Evolutionary conservation across 2,329 filamentous ascomycete species (phyloP).

Genomic region (Trichoderma cornu-damae): DNA sequence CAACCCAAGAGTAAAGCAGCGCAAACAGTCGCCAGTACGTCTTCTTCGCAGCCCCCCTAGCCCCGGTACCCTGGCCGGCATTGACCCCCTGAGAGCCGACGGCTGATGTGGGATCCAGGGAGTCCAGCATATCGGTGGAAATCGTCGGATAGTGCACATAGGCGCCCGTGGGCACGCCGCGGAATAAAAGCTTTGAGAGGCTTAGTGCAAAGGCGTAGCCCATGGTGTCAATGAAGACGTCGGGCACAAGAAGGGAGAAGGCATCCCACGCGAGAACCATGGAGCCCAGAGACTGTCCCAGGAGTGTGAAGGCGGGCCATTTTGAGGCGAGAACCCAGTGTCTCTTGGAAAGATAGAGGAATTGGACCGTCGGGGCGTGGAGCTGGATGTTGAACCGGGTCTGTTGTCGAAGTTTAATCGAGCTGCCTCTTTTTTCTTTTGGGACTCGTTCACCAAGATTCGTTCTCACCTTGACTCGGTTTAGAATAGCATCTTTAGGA

Average conservation of each 20-base stretch:
- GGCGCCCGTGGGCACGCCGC: constrained; percentile 72
- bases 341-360: constrained; percentile 86
- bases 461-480: constrained; percentile 61
- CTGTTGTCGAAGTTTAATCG: constrained; percentile 35
- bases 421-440: neutral
- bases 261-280: constrained; percentile 85
- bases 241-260: constrained; percentile 84
- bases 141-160: constrained; percentile 99
- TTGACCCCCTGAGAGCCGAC: constrained; percentile 69
- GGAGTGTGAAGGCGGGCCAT: constrained; percentile 86
- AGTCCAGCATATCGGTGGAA: constrained; percentile 92
- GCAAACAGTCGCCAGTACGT: constrained; percentile 87
- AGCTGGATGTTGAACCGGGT: constrained; percentile 90
- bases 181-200: constrained; percentile 77
- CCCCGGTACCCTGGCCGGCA: constrained; percentile 71
- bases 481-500: constrained; percentile 71
- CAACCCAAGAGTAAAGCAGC: constrained; percentile 72
- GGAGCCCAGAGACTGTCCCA: constrained; percentile 91
- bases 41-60: constrained; percentile 66
- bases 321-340: constrained; percentile 80
- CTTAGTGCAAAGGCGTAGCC: constrained; percentile 90
- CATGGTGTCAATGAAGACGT: constrained; percentile 97
- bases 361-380: constrained; percentile 73
- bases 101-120: constrained; percentile 59
- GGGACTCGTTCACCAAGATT: neutral